These are phyloP conservation scores for Tricholoma sp. DNA, from an alignment of 768 basidiomycete genomes.

Conservation along the genomic window DNA sequence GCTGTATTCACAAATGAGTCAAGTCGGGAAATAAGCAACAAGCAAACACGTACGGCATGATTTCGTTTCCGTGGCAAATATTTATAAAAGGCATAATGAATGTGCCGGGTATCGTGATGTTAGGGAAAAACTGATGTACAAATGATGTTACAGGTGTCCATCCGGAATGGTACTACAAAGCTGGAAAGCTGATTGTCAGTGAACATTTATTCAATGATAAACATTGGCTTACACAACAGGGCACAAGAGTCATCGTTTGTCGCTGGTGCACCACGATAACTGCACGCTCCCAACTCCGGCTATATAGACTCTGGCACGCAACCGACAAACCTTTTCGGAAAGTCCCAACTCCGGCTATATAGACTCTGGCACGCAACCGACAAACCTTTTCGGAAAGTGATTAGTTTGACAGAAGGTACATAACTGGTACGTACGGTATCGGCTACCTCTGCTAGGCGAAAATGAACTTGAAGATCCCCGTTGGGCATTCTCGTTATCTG, in stretches of 20 bases:
- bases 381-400: constrained; percentile 49
- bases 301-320: constrained; percentile 72
- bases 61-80: constrained; percentile 10
- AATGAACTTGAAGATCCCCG: constrained; percentile 74
- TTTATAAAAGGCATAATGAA: constrained; percentile 9
- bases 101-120: not conserved
- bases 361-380: constrained; percentile 69
- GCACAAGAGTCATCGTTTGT: constrained; percentile 28
- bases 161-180: not conserved
- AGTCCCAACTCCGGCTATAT: constrained; percentile 57
- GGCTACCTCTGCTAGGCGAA: constrained; percentile 70
- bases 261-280: constrained; percentile 68
- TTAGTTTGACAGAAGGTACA: not conserved
- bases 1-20: constrained; percentile 1
- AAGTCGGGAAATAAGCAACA: not conserved
- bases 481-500: constrained; percentile 71
- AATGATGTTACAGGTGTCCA: not conserved
- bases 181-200: not conserved
- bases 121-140: not conserved
- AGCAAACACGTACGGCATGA: constrained; percentile 14
- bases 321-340: constrained; percentile 58
- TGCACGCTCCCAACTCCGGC: constrained; percentile 73
- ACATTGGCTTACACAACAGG: constrained; percentile 1
- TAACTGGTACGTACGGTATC: constrained; percentile 54
- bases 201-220: not conserved